Evolutionary conservation across 495 filamentous ascomycete species (phyloP).

Genomic region (Beverwykella pulmonaria): DNA sequence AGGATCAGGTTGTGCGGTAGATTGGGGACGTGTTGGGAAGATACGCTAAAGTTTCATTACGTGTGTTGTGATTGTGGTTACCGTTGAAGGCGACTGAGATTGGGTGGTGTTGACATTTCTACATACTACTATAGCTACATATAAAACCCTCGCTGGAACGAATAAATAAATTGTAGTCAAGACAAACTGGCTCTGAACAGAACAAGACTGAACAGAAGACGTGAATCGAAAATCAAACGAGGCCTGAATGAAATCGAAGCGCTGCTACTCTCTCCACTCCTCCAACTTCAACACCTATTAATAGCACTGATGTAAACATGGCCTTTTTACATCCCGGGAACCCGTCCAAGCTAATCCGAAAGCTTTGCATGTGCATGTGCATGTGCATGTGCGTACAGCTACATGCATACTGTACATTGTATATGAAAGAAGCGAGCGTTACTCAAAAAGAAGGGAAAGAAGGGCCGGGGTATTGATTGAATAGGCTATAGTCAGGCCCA

Average conservation of each 20-base stretch:
- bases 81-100: not conserved
- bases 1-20: constrained; percentile 11
- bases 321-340: not conserved
- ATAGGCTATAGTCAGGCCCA: not conserved
- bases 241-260: too few species aligned
- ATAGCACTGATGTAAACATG: not conserved
- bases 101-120: too few species aligned
- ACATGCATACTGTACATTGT: not conserved
- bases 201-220: too few species aligned
- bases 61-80: too few species aligned
- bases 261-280: too few species aligned
- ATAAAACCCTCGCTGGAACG: not conserved
- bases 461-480: not conserved
- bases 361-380: not conserved
- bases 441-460: not conserved
- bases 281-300: not conserved
- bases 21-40: not conserved
- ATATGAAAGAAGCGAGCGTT: not conserved
- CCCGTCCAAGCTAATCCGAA: not conserved
- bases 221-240: too few species aligned
- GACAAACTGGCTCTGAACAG: too few species aligned
- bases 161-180: not conserved
- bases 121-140: too few species aligned
- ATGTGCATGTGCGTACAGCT: not conserved
- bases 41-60: not conserved